Base-by-base conservation (phyloP, 2,329 filamentous ascomycete species). In the Stemphylium lycopersici region DNA sequence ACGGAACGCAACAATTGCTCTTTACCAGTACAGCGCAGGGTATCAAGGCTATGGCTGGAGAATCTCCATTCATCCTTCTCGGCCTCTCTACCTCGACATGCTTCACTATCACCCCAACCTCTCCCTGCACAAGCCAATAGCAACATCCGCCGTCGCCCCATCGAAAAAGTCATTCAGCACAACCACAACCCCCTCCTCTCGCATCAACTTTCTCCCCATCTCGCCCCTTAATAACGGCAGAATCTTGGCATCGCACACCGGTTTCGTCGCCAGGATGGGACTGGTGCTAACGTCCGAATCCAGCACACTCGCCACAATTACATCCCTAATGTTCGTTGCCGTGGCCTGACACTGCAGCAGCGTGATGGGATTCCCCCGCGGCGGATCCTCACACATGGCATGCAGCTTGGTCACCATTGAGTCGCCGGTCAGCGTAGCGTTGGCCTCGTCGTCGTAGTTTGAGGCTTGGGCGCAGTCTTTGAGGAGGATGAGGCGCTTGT, bases 121-220 rank as follows among this genome's bases (percentile, higher is more conserved):
- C 56, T 77, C 67, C 46, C 61, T 64, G 57, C 74, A 78, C 59
- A 80, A 62, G 54, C 72, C 66, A 51, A 81, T 69, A 6, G 76
- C 77, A 5, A 80, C 74, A 70, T 82, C 79, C 3, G 77, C 76
- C 16, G 79, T 82, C 18, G 73, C 80, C 0, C 80, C 80, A 59
- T 82, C 80, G 40, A 83, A 75, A 56, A 81, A 83, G 53, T 83
- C 81, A 69, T 83, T 82, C 54, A 72, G 12, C 71, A 83, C 74
- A 15, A 80, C 68, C 3, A 82, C 78, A 0, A 82, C 73, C 2
- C 78, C 64, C 41, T 77, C 68, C n/a, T 78, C 75, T 10, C 64
- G 58, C 40, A 65, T 67, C 49, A 81, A 72, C n/a, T 67, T 65
- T 37, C 61, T 67, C 15, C 76, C 62, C 1, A 71, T 73, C 50